Base-by-base conservation (phyloP, 768 basidiomycete genomes). In the Podaxis rugospora region DNA sequence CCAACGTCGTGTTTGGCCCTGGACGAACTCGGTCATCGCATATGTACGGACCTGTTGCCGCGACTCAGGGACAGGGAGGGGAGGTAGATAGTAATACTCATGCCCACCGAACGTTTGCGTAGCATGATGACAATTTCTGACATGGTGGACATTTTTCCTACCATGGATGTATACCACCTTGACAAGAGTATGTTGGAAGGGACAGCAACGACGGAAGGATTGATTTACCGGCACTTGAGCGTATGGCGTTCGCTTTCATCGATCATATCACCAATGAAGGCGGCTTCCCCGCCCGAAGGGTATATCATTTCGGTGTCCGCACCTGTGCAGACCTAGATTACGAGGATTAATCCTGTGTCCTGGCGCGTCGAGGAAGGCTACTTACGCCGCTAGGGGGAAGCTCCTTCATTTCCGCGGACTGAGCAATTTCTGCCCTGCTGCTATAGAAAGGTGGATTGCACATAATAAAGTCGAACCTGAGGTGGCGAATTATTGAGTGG, bases 401-500 rank as follows among this genome's bases (percentile, higher is more conserved):
- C 51, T 83, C 83, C 66, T 98, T 98, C 5, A 75, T 74, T 18
- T 80, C 80, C 0, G 85, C 83, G 1, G 85, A 86, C 2, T 72
- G 68, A 0, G 67, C 64, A 6, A 94, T 80, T 61, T 98, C 96
- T 32, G 86, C 83, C 0, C 71, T 68, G 59, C 86, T 90, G n/a
- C 77, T 70, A 68, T 97, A 98, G 72, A 99, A 99, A 0, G 96
- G 96, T 0, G 96, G 96, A 71, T 98, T 99, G 74, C 95, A 98
- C 86, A 98, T 93, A 0, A 87, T 85, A 65, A 96, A 93, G 60
- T 89, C 84, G 66, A 87, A 85, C 3, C 83, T 86, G 55, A 10
- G 9, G 6, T 10, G 4, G 3, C 27, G 10, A 1, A 9, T 44
- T 6, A n/a, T 25, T 6, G 7, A 35, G 27, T 40, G 44, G 27